phyloP scores from a whole-genome alignment of 768 basidiomycete genomes.

The Russula lepida region DNA sequence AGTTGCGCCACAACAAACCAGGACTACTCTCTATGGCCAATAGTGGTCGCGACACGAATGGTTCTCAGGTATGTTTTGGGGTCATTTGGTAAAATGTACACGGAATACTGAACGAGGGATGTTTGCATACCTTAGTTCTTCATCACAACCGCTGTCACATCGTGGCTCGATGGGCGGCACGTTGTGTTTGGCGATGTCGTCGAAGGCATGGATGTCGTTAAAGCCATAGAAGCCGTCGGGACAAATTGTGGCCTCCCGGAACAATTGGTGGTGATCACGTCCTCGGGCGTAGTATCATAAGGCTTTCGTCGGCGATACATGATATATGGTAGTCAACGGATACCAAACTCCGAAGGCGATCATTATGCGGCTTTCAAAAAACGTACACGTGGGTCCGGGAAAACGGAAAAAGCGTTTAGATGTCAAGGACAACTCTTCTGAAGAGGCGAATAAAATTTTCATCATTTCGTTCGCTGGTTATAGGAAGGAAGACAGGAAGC shows the following conservation, averaged over 20 bases:
- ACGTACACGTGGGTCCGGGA: not conserved
- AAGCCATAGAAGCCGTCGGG: constrained; percentile 28
- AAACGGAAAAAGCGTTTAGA: not conserved
- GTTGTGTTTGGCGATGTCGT: constrained; percentile 39
- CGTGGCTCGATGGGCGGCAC: constrained; percentile 37
- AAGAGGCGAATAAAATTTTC: too few species aligned
- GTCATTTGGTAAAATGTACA: not conserved
- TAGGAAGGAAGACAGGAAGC: not conserved
- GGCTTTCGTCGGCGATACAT: not conserved
- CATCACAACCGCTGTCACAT: constrained; percentile 31
- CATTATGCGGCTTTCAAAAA: not conserved
- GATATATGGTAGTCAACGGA: too few species aligned
- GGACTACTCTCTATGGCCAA: constrained; percentile 45
- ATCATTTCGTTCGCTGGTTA: too few species aligned
- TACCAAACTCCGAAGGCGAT: not conserved
- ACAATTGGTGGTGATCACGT: constrained; percentile 11
- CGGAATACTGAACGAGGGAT: not conserved
- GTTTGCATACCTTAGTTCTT: constrained; percentile 28
- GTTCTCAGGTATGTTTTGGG: constrained; percentile 32
- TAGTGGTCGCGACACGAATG: constrained; percentile 42
- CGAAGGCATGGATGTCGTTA: constrained; percentile 34
- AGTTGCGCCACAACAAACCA: constrained; percentile 30
- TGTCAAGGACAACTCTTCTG: too few species aligned
- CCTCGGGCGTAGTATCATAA: constrained; percentile 13
- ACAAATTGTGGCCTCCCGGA: constrained; percentile 13